A percentile compares a stretch with the other conserved stretches of the same genome.
Evolutionary conservation across 495 filamentous ascomycete genomes (phyloP).

Genomic region (Cetradonia linearis): DNA sequence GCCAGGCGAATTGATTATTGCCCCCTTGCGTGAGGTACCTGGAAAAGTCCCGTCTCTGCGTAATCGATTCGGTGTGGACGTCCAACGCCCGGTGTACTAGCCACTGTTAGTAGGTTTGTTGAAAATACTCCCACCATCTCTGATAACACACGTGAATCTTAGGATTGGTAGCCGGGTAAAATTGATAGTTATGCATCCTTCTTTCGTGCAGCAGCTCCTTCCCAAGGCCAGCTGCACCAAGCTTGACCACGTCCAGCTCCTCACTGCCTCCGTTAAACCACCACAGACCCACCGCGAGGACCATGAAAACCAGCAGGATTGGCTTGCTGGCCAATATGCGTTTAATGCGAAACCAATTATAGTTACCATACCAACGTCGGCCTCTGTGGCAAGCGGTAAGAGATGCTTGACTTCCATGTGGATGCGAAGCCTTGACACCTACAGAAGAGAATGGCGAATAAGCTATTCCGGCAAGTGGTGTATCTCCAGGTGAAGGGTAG

Average conservation of each 20-base stretch:
- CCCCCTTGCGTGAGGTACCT: constrained; percentile 19
- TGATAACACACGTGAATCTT: constrained; percentile 27
- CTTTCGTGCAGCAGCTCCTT: constrained; percentile 23
- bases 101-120: background rate
- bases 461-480: constrained; percentile 22
- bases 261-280: constrained; percentile 25
- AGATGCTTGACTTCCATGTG: constrained; percentile 16
- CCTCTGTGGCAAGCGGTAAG: constrained; percentile 12
- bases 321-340: constrained; percentile 18
- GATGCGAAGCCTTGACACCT: constrained; percentile 20
- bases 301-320: constrained; percentile 20
- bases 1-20: background rate
- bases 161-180: constrained; percentile 27
- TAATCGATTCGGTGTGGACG: constrained; percentile 29
- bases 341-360: constrained; percentile 16
- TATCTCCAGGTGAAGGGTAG: constrained; percentile 16
- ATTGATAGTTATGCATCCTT: constrained; percentile 26
- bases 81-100: constrained; percentile 32
- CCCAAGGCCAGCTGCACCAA: constrained; percentile 22
- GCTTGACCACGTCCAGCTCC: constrained; percentile 21
- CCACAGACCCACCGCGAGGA: constrained; percentile 22
- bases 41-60: constrained; percentile 32
- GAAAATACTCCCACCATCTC: background rate
- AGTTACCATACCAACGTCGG: constrained; percentile 12
- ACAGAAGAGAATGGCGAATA: constrained; percentile 28